phyloP scores from a whole-genome alignment of 1,284 basidiomycete genomes.

The Hymenochaete sp. region DNA sequence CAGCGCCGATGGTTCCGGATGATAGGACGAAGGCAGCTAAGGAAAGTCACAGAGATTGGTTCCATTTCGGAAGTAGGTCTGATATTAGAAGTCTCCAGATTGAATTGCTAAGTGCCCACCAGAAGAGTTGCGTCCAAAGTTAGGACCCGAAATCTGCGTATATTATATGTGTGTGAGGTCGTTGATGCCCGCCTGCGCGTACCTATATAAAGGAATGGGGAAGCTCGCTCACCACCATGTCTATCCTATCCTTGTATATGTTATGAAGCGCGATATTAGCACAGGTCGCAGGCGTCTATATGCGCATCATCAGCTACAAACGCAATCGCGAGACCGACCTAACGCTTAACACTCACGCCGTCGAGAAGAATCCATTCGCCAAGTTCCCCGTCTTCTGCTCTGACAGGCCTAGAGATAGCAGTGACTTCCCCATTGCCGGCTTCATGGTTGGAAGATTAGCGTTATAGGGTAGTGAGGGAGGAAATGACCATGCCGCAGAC shows the following conservation, averaged over 20 bases:
- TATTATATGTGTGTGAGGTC: constrained; percentile 1
- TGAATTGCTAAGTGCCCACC: constrained; percentile 30
- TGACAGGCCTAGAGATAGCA: constrained; percentile 51
- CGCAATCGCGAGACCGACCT: constrained; percentile 1
- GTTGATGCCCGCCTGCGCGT: neutral
- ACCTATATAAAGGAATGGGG: too few species aligned
- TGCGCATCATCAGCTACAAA: neutral
- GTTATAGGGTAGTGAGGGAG: neutral
- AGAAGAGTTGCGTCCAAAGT: constrained; percentile 76
- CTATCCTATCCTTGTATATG: constrained; percentile 74
- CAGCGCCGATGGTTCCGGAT: constrained; percentile 86
- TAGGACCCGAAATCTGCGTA: constrained; percentile 63
- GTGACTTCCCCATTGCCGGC: constrained; percentile 72
- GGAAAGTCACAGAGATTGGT: constrained; percentile 9
- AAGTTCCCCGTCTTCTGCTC: constrained; percentile 52
- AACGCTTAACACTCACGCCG: constrained; percentile 44
- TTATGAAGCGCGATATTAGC: constrained; percentile 86
- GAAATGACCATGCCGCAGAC: constrained; percentile 25
- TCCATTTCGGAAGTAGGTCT: neutral
- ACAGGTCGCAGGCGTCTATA: constrained; percentile 83
- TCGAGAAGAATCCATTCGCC: constrained; percentile 86
- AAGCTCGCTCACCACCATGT: constrained; percentile 73
- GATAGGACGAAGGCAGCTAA: constrained; percentile 78
- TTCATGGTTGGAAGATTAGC: constrained; percentile 20
- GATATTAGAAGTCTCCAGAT: too few species aligned